phyloP scores from a whole-genome alignment of 1,284 basidiomycete species.

The Austroboletus niveus region DNA sequence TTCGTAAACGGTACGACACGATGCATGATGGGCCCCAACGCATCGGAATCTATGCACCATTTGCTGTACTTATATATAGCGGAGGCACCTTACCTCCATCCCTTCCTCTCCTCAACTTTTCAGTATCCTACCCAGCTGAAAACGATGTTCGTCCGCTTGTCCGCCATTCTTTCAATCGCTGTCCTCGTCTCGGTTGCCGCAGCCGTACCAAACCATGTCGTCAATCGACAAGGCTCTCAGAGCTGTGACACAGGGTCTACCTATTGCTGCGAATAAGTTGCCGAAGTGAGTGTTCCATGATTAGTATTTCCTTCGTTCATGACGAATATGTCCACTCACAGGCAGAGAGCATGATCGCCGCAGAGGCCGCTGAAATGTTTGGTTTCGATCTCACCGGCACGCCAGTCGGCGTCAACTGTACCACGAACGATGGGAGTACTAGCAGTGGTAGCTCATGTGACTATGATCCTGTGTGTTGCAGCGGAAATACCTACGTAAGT shows the following conservation, averaged over 20 bases:
- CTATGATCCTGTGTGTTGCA: background rate
- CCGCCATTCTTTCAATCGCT: background rate
- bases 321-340: background rate
- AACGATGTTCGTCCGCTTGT: background rate
- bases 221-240: background rate
- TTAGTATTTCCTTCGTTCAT: background rate
- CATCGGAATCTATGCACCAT: background rate
- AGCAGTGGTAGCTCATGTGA: background rate
- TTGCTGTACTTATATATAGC: background rate
- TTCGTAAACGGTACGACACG: background rate
- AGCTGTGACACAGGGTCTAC: background rate
- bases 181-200: background rate
- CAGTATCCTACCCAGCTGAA: background rate
- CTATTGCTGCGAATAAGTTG: background rate
- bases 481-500: background rate
- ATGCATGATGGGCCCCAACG: too few species aligned
- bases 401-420: background rate
- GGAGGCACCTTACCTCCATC: background rate
- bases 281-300: background rate
- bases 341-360: background rate
- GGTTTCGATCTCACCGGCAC: background rate
- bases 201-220: background rate
- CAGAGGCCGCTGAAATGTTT: background rate
- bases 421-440: background rate
- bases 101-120: background rate